A percentile compares a stretch with the other conserved stretches of the same genome.
These are phyloP conservation scores for Polyporus tsugae DNA, from an alignment of 1,284 basidiomycete species.

Conservation along the genomic window DNA sequence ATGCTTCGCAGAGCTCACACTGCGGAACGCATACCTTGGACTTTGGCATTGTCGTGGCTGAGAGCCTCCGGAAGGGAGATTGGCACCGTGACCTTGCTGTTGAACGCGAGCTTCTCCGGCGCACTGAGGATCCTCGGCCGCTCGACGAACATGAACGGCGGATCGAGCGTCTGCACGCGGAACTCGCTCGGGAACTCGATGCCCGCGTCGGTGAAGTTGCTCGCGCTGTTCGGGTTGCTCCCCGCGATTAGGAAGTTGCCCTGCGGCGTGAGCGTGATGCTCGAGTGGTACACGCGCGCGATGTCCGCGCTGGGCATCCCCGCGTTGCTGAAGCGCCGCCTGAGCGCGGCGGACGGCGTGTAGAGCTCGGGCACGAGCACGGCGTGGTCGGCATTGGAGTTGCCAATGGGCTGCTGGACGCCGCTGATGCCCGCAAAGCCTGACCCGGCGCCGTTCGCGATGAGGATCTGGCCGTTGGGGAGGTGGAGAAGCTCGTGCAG, in stretches of 20 bases:
- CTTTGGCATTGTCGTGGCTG: constrained; percentile 34
- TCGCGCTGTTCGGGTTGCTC: constrained; percentile 58
- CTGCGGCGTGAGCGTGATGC: constrained; percentile 48
- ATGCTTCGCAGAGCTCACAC: not conserved
- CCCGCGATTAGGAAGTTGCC: constrained; percentile 58
- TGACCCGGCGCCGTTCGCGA: constrained; percentile 54
- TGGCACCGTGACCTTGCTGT: constrained; percentile 46
- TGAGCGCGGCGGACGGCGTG: constrained; percentile 53
- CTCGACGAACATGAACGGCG: constrained; percentile 50
- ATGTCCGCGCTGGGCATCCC: constrained; percentile 56
- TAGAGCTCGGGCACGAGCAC: constrained; percentile 59
- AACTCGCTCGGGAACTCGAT: constrained; percentile 51
- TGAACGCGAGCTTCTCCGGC: constrained; percentile 50
- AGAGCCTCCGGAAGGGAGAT: constrained; percentile 44
- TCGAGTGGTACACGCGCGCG: constrained; percentile 55
- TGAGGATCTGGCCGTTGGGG: constrained; percentile 60
- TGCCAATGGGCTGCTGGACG: constrained; percentile 39
- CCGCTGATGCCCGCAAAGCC: constrained; percentile 57
- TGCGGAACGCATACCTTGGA: constrained; percentile 44
- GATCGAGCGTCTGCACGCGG: constrained; percentile 56
- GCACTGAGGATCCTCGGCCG: constrained; percentile 48
- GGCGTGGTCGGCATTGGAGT: constrained; percentile 57
- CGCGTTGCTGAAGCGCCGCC: constrained; percentile 54
- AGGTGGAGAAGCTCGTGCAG: constrained; percentile 61
- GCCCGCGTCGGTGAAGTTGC: constrained; percentile 30